These are phyloP conservation scores for Pyrus betulifolia DNA, from an alignment of 306 rosid species.

Conservation along the genomic window DNA sequence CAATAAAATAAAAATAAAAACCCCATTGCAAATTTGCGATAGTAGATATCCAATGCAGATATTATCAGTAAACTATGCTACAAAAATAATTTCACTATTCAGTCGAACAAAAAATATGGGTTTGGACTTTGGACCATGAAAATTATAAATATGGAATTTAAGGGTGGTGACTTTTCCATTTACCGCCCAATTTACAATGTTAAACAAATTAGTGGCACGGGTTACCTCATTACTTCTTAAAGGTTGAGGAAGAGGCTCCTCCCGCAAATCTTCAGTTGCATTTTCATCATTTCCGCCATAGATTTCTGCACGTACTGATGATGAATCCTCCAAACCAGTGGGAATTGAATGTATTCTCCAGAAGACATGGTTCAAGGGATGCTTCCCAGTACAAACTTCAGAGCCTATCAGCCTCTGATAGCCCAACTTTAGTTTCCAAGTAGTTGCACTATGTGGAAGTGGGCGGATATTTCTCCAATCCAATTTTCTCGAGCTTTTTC, in stretches of 20 bases:
- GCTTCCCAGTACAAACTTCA: conserved; percentile 8
- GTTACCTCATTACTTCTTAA: conserved; percentile 36
- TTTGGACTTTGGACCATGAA: neutral
- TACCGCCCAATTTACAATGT: neutral
- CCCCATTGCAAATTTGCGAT: too few relatives aligned
- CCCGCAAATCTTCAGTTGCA: conserved; percentile 3
- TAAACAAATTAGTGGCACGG: neutral
- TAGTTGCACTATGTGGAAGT: conserved; percentile 3
- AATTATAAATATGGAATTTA: neutral
- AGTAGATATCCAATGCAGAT: too few relatives aligned
- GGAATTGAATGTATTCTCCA: conserved; percentile 21
- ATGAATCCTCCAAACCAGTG: conserved; percentile 24
- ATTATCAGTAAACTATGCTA: neutral
- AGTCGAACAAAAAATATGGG: neutral
- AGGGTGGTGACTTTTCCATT: neutral
- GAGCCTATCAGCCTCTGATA: conserved; percentile 16
- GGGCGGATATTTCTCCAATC: conserved; percentile 15
- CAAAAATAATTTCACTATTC: neutral
- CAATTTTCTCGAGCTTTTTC: conserved; percentile 8
- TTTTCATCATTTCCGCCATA: conserved; percentile 8
- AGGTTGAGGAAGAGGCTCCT: conserved; percentile 32
- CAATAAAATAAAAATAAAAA: too few relatives aligned
- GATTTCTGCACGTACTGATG: conserved; percentile 20
- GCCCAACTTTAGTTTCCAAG: conserved; percentile 9
- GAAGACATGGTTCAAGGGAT: neutral